Evolutionary conservation across 768 basidiomycete species (phyloP).

Genomic region (Lactarius evosmus): DNA sequence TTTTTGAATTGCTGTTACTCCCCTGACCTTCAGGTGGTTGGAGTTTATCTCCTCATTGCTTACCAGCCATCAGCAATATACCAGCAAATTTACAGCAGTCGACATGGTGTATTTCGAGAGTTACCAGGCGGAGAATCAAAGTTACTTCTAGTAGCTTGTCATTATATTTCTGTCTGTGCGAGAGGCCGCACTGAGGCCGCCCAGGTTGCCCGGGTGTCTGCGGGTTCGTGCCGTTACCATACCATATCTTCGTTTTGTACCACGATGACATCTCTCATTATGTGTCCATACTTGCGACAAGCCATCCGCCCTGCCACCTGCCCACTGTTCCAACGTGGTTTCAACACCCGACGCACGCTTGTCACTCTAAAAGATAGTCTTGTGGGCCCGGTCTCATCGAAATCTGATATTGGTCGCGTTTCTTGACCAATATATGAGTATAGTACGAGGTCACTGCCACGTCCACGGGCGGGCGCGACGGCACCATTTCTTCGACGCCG

Average conservation of each 20-base stretch:
- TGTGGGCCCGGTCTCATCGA: constrained; percentile 2
- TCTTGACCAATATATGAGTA: neutral
- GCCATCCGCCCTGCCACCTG: neutral
- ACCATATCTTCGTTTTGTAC: neutral
- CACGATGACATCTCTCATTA: constrained; percentile 6
- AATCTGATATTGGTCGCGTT: neutral
- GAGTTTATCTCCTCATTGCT: neutral
- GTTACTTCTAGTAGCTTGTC: neutral
- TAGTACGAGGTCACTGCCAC: constrained; percentile 26
- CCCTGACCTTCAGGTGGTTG: neutral
- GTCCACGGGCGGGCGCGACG: constrained; percentile 23
- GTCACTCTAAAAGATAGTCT: constrained; percentile 21
- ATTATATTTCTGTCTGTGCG: neutral
- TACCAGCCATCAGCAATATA: neutral
- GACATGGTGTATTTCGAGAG: neutral
- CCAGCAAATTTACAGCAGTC: neutral
- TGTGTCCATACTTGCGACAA: neutral
- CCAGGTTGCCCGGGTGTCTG: no score
- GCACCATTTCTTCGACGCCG: constrained; percentile 19
- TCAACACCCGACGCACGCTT: constrained; percentile 14
- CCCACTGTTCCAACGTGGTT: neutral
- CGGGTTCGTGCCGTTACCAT: neutral
- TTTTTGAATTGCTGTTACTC: no score
- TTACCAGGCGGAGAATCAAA: neutral
- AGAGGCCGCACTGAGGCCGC: no score